Base-by-base conservation (phyloP, 768 basidiomycete genomes). In the Phaeotremella fagi region DNA sequence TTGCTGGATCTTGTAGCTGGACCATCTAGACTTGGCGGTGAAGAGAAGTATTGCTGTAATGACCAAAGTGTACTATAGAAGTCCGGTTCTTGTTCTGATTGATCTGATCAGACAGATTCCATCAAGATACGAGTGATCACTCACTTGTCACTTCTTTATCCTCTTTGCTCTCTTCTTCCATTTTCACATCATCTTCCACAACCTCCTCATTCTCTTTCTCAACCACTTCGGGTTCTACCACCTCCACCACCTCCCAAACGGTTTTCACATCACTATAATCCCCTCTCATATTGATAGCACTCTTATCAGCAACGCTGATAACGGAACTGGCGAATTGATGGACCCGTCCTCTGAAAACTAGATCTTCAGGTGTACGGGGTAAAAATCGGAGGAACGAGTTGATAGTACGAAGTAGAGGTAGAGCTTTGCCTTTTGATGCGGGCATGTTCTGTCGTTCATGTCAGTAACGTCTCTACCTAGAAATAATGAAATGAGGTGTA, bases 251-350 rank as follows among this genome's bases (percentile, higher is more conserved):
- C 5, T 68, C 69, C 69, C 69, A 71, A 2, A 55, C 60, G n/a
- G 66, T 66, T 38, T 63, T 58, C 18, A 68, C 31, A 38, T 68
- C 63, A 12, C 54, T 60, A 52, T 65, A 71, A 31, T 71, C 69
- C 23, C 69, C 69, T 38, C 69, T 29, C 54, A 71, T 57, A 38
- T 71, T 71, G 50, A 71, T 61, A 5, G 69, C 66, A 42, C 69
- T 71, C 61, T 71, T 71, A 48, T 71, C 69, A n/a, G 69, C 66
- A 3, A 71, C 57, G 35, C 61, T 65, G 29, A 71, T 68, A n/a
- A 68, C 66, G 31, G 63, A 62, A 35, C 66, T 67, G 3, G 69
- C 66, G 23, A 67, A 67, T 31, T 68, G 63, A 45, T 71, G 69
- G 12, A 71, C 59, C n/a, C 69, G 38, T 1, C 66, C 69, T 45